Evolutionary conservation across 140 eudicot genomes (phyloP), one percentile per base, ranked within the genome.

Genomic region (Cichorium intybus): DNA sequence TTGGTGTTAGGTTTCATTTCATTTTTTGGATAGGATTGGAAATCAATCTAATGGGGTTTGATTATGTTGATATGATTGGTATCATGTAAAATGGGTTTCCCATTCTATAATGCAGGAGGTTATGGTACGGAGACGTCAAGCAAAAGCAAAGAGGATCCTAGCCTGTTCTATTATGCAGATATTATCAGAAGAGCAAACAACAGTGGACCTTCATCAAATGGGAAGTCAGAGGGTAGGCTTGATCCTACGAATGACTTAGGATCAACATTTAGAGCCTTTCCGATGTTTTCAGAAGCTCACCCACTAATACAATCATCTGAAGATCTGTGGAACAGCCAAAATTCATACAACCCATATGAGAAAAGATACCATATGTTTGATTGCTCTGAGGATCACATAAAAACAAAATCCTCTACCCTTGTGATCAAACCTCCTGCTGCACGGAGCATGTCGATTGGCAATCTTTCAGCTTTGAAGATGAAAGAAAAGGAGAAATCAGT

Each of bases 341-440:
- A 64, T 24, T 22, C 68, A 2, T 66, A 3, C 16, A 56, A 26
- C 50, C 29, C 76, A 15, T 60, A 68, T 46, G 80, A 72, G 34
- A 74, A 74, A 26, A 46, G 65, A 49, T 46, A 56, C 47, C 70
- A 57, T 41, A 75, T 75, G 17, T 50, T 64, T 28, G 81, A 56
- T 37, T 46, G 66, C 57, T 9, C 26, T 18, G 29, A 43, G 14
- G 18, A 43, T 69, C 79, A 4, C 43, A 66, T 31, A 15, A n/a
- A n/a, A n/a, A 48, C 31, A 16, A 85, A 71, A 53, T 35, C 81
- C 27, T 39, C 77, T 51, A 72, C 79, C 7, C 56, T 76, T 70
- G 77, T 75, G 52, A 83, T 71, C 59, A 75, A 80, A 72, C 75
- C 83, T 7, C 85, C 85, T 41, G 62, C 61, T 15, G 24, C 65